Evolutionary conservation across 495 filamentous ascomycete species (phyloP), one percentile per base, ranked within the genome.

Genomic region (Extremus antarcticus): DNA sequence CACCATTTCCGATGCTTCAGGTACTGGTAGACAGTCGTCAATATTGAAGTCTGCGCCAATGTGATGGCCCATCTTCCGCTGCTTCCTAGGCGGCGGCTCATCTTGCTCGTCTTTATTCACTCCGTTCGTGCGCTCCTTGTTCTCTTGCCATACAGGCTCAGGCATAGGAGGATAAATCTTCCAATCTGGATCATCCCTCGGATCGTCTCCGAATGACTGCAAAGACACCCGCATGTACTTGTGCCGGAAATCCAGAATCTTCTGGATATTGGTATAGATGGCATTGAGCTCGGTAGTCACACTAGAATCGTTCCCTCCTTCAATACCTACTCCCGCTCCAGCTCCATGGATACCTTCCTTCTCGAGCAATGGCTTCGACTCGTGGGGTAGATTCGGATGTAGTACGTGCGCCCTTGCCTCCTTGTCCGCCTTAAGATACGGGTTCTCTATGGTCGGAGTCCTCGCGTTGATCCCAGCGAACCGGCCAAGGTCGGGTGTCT

Each of bases 11-110:
- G 84, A 83, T 45, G 74, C 59, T 10, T 69, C 75, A 1, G 92
- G 88, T 8, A 94, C 66, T 10, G 90, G 89, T 25, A 79, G 57
- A 40, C 87, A 62, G 55, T 95, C 87, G 1, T 80, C 76, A 64
- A 97, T 77, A 61, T 88, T 76, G 61, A 98, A 98, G 68, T 94
- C 89, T 66, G 85, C 86, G 8, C 92, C 92, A 60, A 96, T 88
- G 58, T 95, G 79, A 58, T 92, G 78, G 3, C 94, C 94, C 56
- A 86, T 84, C 65, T 98, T 98, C 53, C 92, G 60, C 17, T 70
- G 63, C 20, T 71, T 68, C 43, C 68, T 70, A 0, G 60, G 41
- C 35, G 56, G 56, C 47, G 22, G 21, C 4, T 17, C 39, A 24
- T 56, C 53, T 13, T 19, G 51, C 16, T 60, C 59, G 21, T 51